Base-by-base conservation (phyloP, 2,329 filamentous ascomycete species). In the Sclerotinia borealis region DNA sequence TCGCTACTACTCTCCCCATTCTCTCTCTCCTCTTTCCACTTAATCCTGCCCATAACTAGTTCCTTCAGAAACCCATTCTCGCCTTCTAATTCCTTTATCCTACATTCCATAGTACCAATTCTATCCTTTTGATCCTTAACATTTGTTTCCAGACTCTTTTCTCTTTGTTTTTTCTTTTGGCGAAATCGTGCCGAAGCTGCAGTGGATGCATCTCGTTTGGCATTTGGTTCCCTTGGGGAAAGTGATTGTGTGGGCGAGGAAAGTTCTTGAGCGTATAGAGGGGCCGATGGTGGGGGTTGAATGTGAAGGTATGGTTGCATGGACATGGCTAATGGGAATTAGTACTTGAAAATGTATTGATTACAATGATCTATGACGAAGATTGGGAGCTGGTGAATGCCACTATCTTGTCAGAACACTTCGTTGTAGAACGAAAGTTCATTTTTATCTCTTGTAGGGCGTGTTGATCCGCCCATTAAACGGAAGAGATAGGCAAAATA, bases 121-220 rank as follows among this genome's bases (percentile, higher is more conserved):
- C 91, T 92, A 49, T 93, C 89, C 36, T 85, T 84, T 76, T 93
- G 89, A 70, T 96, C 91, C 76, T 92, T 90, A 72, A 90, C 87
- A 10, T 85, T 88, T 72, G 85, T 85, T 76, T 93, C 91, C 55
- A 96, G 84, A 17, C 88, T 88, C 75, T 92, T 89, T 79, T 96
- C 92, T 55, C 92, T 87, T 77, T 93, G 90, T 83, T 96, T 96
- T 86, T 96, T 96, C 85, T 96, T 96, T 74, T 93, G 86, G 64
- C 92, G 88, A 82, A 96, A 96, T 55, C 92, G 88, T 17, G 92
- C 92, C 68, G 88, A 92, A 61, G 92, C 92, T 34, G 92, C 92
- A 6, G 92, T 96, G 77, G 96, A 96, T 66, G 92, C 86, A 63
- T 91, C 85, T 50, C 92, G 87, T 79, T 95, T 95, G 13, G 59